Base-by-base conservation (phyloP, 2,329 filamentous ascomycete genomes). In the Stenocarpella maydis region DNA sequence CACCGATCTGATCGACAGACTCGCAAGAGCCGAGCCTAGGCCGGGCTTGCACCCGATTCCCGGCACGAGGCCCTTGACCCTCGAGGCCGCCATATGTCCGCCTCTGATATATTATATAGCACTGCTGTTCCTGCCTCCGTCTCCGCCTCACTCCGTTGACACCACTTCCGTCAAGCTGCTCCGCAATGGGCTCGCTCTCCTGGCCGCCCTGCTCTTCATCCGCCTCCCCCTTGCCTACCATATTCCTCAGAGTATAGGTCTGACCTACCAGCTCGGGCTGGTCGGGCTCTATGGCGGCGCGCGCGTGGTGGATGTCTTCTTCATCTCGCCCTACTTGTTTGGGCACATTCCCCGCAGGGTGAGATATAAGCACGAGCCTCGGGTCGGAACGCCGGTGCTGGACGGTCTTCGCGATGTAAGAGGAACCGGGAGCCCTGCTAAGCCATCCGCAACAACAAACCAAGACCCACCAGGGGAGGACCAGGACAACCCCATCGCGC, bases 211-310 rank as follows among this genome's bases (percentile, higher is more conserved):
- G 24, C 76, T 83, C 12, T 83, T 83, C 74, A 78, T 83, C 60
- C 77, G 81, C 7, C 72, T 83, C 17, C 81, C 81, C 17, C 75
- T 83, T 5, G 76, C 75, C 4, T 82, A 83, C 58, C 77, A 83
- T 72, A 79, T 82, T 5, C 80, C 81, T 6, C 81, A 81, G 69
- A 81, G 79, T 68, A 80, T 83, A 49, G 81, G 81, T n/a, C 74
- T 83, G 21, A 83, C 80, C 19, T 83, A 83, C 64, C 81, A 83
- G 66, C 78, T 83, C 19, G 79, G 79, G 5, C 77, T 83, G 8
- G 80, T 83, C 1, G 81, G 81, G 4, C 69, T 82, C 2, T 83
- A 83, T 64, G 81, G 81, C 10, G 78, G 79, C 12, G 78, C 78
- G 54, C 72, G 81, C 39, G 81, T 83, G 4, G 53, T 83, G 14